Evolutionary conservation across 139 green algal species (phyloP).

Genomic region (Medakamo hakoo): DNA sequence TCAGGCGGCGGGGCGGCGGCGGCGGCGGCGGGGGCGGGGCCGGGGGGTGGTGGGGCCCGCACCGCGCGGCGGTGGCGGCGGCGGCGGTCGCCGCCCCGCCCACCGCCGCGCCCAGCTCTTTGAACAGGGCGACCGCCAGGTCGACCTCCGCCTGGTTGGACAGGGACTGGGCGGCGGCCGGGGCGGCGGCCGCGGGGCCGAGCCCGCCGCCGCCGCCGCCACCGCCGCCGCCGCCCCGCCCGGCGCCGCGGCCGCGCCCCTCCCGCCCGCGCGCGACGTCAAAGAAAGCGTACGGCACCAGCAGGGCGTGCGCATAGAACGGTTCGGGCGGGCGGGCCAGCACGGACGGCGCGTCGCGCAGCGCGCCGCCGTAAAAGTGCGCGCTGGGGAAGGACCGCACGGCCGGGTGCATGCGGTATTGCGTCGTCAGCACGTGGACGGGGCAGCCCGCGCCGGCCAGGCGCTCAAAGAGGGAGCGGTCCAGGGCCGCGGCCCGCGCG

Average conservation of each 20-base stretch:
- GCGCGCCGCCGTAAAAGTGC: constrained; percentile 61
- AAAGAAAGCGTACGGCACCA: constrained; percentile 78
- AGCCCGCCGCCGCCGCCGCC: not conserved
- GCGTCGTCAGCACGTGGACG: constrained; percentile 41
- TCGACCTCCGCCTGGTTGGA: constrained; percentile 39
- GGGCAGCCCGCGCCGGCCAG: constrained; percentile 29
- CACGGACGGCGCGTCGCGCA: constrained; percentile 26
- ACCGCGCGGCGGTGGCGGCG: constrained; percentile 2
- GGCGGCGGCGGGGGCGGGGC: not conserved
- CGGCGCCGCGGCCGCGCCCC: constrained; percentile 8
- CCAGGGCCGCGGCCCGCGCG: constrained; percentile 40
- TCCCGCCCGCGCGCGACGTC: constrained; percentile 50
- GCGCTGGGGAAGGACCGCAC: constrained; percentile 68
- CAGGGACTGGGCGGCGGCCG: not conserved
- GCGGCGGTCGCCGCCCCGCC: constrained; percentile 3
- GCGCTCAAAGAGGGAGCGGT: constrained; percentile 74
- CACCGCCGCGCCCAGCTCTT: constrained; percentile 30
- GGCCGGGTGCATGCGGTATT: constrained; percentile 87
- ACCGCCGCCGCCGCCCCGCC: constrained; percentile 28
- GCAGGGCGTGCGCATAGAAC: constrained; percentile 35
- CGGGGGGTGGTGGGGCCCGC: constrained; percentile 6
- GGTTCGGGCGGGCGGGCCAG: constrained; percentile 5
- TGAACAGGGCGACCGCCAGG: constrained; percentile 51
- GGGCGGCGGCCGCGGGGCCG: not conserved
- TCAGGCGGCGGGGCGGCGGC: constrained; percentile 7